Evolutionary conservation across 2,329 filamentous ascomycete species (phyloP).

Genomic region (Claviceps spartinae): DNA sequence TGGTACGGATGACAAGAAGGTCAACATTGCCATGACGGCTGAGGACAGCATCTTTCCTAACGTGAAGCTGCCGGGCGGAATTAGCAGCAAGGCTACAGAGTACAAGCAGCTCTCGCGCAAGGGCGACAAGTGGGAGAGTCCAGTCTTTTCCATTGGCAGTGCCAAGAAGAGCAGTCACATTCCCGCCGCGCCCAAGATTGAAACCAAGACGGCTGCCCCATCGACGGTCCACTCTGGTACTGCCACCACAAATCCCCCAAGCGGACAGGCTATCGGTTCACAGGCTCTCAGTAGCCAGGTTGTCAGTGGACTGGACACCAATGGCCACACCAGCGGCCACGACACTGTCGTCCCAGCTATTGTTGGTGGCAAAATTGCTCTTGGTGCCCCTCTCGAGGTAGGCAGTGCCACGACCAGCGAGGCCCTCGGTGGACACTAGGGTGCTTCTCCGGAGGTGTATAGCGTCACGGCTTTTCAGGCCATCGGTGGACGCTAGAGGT

Average conservation of each 20-base stretch:
- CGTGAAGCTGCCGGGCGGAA: slow-evolving; percentile 66
- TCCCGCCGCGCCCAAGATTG: slow-evolving; percentile 42
- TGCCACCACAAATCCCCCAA: too few species aligned
- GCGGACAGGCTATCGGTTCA: too few species aligned
- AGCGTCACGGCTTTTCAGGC: not conserved
- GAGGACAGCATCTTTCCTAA: slow-evolving; percentile 83
- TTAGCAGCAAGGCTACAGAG: slow-evolving; percentile 86
- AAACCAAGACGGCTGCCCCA: slow-evolving; percentile 25
- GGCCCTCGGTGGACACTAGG: slow-evolving; percentile 9
- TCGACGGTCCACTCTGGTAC: slow-evolving; percentile 7
- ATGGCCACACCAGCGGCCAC: slow-evolving; percentile 10
- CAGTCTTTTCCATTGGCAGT: slow-evolving; percentile 76
- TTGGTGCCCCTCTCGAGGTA: slow-evolving; percentile 1
- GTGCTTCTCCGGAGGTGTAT: too few species aligned
- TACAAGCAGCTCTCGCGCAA: slow-evolving; percentile 78
- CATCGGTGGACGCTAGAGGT: slow-evolving; percentile 9
- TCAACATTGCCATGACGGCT: slow-evolving; percentile 44
- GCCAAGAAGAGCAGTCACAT: slow-evolving; percentile 61
- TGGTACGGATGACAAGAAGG: slow-evolving; percentile 48
- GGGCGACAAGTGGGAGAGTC: slow-evolving; percentile 89
- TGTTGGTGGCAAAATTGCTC: slow-evolving; percentile 3
- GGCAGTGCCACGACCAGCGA: not conserved
- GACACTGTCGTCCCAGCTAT: slow-evolving; percentile 7
- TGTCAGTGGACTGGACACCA: slow-evolving; percentile 6
- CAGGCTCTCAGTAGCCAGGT: too few species aligned